These are phyloP conservation scores for Phytopythium montanum DNA, from an alignment of 352 stramenopile species.

Conservation along the genomic window DNA sequence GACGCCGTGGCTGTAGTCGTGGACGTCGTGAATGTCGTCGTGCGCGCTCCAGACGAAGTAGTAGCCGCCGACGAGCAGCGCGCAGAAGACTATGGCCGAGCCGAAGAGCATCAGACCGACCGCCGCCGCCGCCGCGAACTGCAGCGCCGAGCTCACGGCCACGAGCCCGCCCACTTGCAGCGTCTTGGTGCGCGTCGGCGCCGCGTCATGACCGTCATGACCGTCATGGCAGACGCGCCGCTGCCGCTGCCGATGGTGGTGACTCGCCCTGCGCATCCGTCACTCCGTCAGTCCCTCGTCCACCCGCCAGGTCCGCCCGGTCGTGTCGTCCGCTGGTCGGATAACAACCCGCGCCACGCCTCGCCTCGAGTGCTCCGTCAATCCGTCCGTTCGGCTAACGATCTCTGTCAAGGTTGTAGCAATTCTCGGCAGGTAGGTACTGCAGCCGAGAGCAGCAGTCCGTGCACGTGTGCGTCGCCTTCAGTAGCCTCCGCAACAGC, in stretches of 20 bases:
- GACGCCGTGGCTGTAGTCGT: not conserved
- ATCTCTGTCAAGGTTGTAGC: too few relatives aligned
- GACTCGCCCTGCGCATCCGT: not conserved
- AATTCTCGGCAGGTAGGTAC: too few relatives aligned
- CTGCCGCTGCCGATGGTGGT: not conserved
- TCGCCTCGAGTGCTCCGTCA: too few relatives aligned
- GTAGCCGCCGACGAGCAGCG: constrained; percentile 16
- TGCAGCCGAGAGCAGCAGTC: not conserved
- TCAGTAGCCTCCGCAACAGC: not conserved
- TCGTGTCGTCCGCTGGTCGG: too few relatives aligned
- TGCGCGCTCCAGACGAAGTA: constrained; percentile 6
- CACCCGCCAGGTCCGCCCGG: too few relatives aligned
- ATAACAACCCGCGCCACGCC: too few relatives aligned
- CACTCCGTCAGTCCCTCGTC: not conserved
- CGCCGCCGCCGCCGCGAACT: constrained; percentile 21
- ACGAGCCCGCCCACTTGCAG: constrained; percentile 36
- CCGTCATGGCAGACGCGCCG: not conserved
- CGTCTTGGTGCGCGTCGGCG: constrained; percentile 15
- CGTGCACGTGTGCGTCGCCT: not conserved
- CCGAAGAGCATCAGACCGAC: constrained; percentile 36
- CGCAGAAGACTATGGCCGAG: constrained; percentile 33
- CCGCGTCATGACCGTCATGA: not conserved
- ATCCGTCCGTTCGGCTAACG: too few relatives aligned
- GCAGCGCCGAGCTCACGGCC: constrained; percentile 25
- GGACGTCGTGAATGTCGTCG: too few relatives aligned